These are phyloP conservation scores for Parmales sp. DNA, from an alignment of 108 stramenopile genomes.

Conservation along the genomic window DNA sequence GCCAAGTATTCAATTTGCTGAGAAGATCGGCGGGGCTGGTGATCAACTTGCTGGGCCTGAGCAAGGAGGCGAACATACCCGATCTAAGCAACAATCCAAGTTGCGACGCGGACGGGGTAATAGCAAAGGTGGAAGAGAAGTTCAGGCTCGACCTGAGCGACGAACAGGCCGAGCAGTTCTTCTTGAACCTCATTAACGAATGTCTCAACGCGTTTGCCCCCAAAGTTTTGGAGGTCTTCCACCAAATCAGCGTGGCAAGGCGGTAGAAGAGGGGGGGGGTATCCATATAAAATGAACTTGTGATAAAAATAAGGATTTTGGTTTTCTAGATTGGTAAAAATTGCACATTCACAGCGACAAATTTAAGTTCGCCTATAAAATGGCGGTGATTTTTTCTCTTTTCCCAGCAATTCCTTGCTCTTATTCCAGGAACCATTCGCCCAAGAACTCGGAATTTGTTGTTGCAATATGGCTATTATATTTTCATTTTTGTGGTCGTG, in stretches of 20 bases:
- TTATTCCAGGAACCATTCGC: no score
- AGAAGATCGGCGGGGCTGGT: constrained; percentile 91
- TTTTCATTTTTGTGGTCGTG: no score
- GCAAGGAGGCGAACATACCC: constrained; percentile 96
- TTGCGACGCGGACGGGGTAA: constrained; percentile 71
- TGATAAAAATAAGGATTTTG: no score
- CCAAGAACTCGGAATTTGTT: no score
- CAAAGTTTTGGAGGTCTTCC: constrained; percentile 82
- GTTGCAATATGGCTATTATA: no score
- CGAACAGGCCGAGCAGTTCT: constrained; percentile 89
- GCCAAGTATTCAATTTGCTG: constrained; percentile 88
- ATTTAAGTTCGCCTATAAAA: no score
- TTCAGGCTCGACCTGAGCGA: constrained; percentile 85
- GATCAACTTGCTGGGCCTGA: constrained; percentile 85
- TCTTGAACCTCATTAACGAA: constrained; percentile 70
- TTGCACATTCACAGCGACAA: no score
- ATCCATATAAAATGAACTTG: neutral
- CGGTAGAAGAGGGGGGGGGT: constrained; percentile 24
- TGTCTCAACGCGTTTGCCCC: constrained; percentile 75
- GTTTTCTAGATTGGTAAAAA: no score
- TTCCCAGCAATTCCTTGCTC: no score
- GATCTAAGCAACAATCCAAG: constrained; percentile 85
- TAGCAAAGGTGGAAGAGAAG: constrained; percentile 83
- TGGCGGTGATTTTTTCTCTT: no score
- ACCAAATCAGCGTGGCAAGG: constrained; percentile 72